Evolutionary conservation across 495 filamentous ascomycete species (phyloP).

Genomic region (Saxophila tyrrhenica): DNA sequence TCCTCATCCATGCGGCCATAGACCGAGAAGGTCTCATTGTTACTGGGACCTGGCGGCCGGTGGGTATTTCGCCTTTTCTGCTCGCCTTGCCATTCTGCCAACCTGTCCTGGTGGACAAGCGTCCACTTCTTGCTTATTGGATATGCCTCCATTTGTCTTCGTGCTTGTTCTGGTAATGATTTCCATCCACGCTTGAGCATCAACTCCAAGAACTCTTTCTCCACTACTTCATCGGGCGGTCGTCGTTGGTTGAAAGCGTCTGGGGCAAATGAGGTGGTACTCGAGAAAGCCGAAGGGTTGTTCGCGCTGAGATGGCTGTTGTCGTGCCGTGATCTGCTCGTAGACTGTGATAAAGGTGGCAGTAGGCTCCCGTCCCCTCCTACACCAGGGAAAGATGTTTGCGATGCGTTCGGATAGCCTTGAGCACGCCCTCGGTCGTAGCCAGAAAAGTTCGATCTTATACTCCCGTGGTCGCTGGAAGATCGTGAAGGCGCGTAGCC

Average conservation of each 20-base stretch:
- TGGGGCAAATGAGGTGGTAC: constrained; percentile 39
- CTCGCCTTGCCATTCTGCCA: constrained; percentile 88
- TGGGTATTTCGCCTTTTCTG: constrained; percentile 73
- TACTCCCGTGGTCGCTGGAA: constrained; percentile 57
- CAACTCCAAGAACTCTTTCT: constrained; percentile 78
- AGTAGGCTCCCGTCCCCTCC: constrained; percentile 11
- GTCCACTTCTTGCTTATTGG: constrained; percentile 94
- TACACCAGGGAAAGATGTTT: constrained; percentile 23
- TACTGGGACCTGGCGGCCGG: constrained; percentile 45
- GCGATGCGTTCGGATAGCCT: not conserved
- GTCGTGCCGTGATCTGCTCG: not conserved
- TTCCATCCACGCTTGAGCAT: constrained; percentile 98
- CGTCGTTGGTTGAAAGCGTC: constrained; percentile 55
- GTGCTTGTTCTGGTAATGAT: constrained; percentile 89
- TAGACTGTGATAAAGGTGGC: not conserved
- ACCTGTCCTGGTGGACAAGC: constrained; percentile 84
- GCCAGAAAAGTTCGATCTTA: constrained; percentile 40
- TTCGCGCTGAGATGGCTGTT: constrained; percentile 18
- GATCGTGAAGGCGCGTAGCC: constrained; percentile 8
- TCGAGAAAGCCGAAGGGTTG: constrained; percentile 31
- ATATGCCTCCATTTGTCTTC: constrained; percentile 90
- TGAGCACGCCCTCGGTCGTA: constrained; percentile 5
- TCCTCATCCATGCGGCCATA: constrained; percentile 72
- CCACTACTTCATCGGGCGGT: constrained; percentile 81
- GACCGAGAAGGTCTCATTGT: constrained; percentile 37